phyloP scores from a whole-genome alignment of 495 filamentous ascomycete species.

The Xylaria venustula region DNA sequence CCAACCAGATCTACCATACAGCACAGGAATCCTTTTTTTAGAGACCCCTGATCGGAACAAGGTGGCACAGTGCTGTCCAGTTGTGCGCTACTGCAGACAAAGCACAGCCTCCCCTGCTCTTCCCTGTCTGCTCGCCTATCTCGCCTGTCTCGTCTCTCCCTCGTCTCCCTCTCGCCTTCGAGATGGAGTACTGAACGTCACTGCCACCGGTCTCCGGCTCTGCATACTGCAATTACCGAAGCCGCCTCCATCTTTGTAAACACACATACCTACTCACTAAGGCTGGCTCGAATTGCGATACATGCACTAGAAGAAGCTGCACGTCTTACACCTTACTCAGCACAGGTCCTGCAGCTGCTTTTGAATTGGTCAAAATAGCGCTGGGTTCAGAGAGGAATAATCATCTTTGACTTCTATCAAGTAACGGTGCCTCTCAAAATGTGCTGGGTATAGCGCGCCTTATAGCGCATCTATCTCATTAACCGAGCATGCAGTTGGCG shows the following conservation, averaged over 20 bases:
- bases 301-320: not conserved
- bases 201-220: not conserved
- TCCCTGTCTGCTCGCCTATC: not conserved
- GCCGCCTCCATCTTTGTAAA: too few relatives aligned
- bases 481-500: too few relatives aligned
- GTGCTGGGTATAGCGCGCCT: too few relatives aligned
- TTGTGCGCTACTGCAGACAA: not conserved
- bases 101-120: not conserved
- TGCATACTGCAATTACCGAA: not conserved
- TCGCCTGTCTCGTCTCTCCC: not conserved
- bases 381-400: not conserved
- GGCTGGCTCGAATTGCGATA: not conserved
- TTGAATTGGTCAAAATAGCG: not conserved
- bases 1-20: not conserved
- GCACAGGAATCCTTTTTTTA: slow-evolving; percentile 24
- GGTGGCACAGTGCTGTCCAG: slow-evolving; percentile 11
- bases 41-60: slow-evolving; percentile 26
- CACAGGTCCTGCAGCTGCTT: not conserved
- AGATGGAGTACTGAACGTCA: not conserved
- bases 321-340: not conserved
- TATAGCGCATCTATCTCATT: too few relatives aligned
- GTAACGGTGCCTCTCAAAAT: too few relatives aligned
- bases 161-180: not conserved
- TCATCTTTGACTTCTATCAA: too few relatives aligned
- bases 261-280: not conserved